phyloP scores from a whole-genome alignment of 768 basidiomycete genomes.

The Mycena olivaceomarginata region DNA sequence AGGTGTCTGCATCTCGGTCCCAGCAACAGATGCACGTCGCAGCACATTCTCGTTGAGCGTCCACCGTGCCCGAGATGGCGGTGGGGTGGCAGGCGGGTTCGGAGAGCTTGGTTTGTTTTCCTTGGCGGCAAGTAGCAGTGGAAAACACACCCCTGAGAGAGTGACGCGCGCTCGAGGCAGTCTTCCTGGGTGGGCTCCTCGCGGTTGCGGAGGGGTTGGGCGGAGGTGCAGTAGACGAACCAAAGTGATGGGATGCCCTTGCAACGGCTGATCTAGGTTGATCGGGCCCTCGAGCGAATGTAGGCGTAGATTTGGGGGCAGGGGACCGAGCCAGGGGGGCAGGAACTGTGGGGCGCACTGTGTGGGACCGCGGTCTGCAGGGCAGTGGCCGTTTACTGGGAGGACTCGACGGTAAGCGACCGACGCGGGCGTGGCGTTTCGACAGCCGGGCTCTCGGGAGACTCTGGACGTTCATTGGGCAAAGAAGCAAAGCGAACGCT shows the following conservation, averaged over 20 bases:
- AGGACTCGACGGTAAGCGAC: constrained; percentile 38
- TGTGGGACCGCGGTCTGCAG: constrained; percentile 27
- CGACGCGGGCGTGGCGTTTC: constrained; percentile 28
- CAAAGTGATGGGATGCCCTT: constrained; percentile 7
- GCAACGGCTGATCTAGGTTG: constrained; percentile 34
- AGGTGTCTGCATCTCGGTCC: constrained; percentile 38
- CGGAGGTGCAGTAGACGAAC: constrained; percentile 30
- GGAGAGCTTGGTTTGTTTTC: constrained; percentile 43
- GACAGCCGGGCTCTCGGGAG: constrained; percentile 1
- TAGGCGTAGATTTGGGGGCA: constrained; percentile 30
- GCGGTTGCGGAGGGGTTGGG: constrained; percentile 6
- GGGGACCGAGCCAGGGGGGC: constrained; percentile 37
- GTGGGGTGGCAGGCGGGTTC: constrained; percentile 25
- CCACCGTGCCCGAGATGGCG: constrained; percentile 49
- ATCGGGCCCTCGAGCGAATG: constrained; percentile 14
- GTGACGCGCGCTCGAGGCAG: constrained; percentile 51
- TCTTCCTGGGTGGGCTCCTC: constrained; percentile 25
- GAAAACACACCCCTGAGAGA: constrained; percentile 55
- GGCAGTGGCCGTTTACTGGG: constrained; percentile 36
- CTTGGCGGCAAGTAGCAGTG: constrained; percentile 40
- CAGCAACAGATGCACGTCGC: constrained; percentile 50
- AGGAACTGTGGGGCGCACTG: constrained; percentile 36
- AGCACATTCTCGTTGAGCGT: constrained; percentile 58
- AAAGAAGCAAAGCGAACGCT: constrained; percentile 66
- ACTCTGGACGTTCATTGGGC: constrained; percentile 45